Conservation (phyloP, 176 grass and related monocot species). For the Echinochloa phyllopogon region DNA sequence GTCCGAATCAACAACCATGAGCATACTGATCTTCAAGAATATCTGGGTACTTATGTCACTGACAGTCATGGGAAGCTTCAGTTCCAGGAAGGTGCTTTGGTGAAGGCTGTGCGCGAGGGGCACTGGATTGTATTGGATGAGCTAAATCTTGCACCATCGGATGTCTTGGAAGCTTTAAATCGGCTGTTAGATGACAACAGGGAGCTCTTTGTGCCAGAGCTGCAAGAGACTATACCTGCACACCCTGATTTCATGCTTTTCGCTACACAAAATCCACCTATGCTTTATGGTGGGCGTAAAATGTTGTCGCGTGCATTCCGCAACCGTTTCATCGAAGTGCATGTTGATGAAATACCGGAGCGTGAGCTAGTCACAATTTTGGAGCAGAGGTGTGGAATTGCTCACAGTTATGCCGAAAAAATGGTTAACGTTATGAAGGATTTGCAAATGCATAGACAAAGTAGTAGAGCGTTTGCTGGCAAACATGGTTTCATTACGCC, state of each 20-base stretch:
- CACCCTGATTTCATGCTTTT: constrained; percentile 99
- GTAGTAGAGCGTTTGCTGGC: constrained; percentile 93
- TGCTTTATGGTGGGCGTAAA: constrained; percentile 90
- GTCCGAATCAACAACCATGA: constrained; percentile 98
- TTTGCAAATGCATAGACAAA: constrained; percentile 79
- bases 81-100: constrained; percentile 94
- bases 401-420: constrained; percentile 72
- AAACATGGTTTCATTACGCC: constrained; percentile 99
- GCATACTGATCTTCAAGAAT: constrained; percentile 98
- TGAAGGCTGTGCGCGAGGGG: constrained; percentile 91
- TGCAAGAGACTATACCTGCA: constrained; percentile 80
- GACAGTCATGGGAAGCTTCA: constrained; percentile 78
- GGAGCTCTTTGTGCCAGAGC: constrained; percentile 91
- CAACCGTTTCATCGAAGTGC: constrained; percentile 92
- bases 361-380: constrained; percentile 76
- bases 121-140: constrained; percentile 99
- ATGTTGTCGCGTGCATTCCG: constrained; percentile 94
- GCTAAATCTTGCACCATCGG: constrained; percentile 97
- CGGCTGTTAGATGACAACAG: constrained; percentile 95
- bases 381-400: constrained; percentile 62
- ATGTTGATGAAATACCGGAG: constrained; percentile 98
- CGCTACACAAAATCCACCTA: constrained; percentile 92
- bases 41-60: constrained; percentile 85
- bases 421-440: constrained; percentile 98
- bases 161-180: constrained; percentile 98